Conservation (phyloP, 768 basidiomycete species). For the Suillus subluteus region DNA sequence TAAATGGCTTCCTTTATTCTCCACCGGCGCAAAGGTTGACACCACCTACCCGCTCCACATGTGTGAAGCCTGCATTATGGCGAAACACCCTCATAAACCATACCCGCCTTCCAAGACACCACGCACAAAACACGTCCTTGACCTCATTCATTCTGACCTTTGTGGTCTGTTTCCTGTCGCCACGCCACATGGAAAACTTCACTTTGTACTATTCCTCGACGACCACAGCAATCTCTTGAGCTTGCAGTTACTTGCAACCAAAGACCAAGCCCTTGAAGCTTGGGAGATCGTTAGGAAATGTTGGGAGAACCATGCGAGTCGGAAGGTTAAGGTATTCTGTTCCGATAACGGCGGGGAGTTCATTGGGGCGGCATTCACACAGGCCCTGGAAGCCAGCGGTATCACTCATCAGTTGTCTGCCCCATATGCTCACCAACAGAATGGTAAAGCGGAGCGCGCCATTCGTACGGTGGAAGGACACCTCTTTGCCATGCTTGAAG, state of each 20-base stretch:
- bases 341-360: neutral
- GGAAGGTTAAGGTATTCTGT: neutral
- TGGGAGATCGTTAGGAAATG: neutral
- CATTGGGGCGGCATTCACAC: accelerated
- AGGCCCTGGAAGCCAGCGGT: accelerated
- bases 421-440: neutral
- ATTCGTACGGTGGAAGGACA: neutral
- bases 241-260: accelerated
- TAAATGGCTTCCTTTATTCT: too few relatives aligned
- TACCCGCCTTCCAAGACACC: neutral
- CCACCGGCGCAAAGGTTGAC: too few relatives aligned
- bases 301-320: neutral
- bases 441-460: neutral
- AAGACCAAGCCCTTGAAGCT: neutral
- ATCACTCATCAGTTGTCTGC: neutral
- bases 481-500: accelerated
- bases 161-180: neutral
- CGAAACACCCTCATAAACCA: neutral
- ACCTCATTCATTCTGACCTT: neutral
- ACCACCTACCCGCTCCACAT: too few relatives aligned
- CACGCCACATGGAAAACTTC: neutral
- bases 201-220: neutral
- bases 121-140: neutral
- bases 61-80: too few relatives aligned
- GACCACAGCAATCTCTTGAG: neutral